Conservation (phyloP, 1,139 yeast species). For the Magnusiomyces magnusii region DNA sequence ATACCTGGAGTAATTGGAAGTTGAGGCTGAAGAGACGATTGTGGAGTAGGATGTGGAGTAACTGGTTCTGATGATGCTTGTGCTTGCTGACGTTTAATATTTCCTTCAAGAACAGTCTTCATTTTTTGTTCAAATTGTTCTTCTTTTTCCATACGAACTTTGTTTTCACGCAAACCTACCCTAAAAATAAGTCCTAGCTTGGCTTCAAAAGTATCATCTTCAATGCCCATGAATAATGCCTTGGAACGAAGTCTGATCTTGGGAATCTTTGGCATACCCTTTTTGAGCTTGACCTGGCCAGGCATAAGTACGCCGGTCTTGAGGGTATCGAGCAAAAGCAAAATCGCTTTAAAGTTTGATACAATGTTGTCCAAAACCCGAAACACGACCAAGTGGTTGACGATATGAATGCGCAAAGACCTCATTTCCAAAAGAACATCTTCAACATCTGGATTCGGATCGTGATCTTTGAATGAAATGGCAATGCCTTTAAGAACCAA, state of each 20-base stretch:
- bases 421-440: slow-evolving; percentile 27
- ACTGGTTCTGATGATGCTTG: background rate
- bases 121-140: slow-evolving; percentile 45
- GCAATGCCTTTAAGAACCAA: slow-evolving; percentile 29
- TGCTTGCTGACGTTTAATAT: slow-evolving; percentile 9
- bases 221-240: slow-evolving; percentile 45
- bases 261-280: slow-evolving; percentile 40
- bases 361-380: slow-evolving; percentile 59
- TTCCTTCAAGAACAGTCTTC: slow-evolving; percentile 21
- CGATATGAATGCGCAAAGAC: slow-evolving; percentile 39
- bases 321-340: slow-evolving; percentile 39
- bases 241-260: slow-evolving; percentile 44
- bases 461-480: slow-evolving; percentile 19
- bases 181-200: slow-evolving; percentile 70
- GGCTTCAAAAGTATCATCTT: slow-evolving; percentile 84
- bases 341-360: slow-evolving; percentile 51
- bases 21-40: background rate
- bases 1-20: background rate
- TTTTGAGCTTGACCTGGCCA: slow-evolving; percentile 34
- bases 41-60: background rate
- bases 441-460: slow-evolving; percentile 10
- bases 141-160: slow-evolving; percentile 51
- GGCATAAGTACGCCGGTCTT: slow-evolving; percentile 43
- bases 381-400: slow-evolving; percentile 58
- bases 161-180: slow-evolving; percentile 66